phyloP scores from a whole-genome alignment of 805 yeast species.

The Hanseniaspora occidentalis region DNA sequence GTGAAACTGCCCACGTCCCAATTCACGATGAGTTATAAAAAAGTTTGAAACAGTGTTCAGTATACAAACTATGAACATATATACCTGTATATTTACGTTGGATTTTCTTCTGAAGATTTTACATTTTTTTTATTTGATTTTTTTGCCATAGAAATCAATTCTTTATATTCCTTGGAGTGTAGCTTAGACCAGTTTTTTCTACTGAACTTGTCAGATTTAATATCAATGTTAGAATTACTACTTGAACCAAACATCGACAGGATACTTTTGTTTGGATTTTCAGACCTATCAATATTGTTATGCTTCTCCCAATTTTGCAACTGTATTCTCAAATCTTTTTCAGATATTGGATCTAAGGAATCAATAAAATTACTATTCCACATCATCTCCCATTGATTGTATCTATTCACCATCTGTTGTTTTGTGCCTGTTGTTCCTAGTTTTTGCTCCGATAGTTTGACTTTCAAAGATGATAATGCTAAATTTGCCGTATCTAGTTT shows the following conservation, averaged over 20 bases:
- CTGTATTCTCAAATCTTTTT: conserved; percentile 39
- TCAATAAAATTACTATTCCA: conserved; percentile 72
- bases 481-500: conserved; percentile 54
- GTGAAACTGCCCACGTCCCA: background rate
- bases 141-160: conserved; percentile 28
- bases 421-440: conserved; percentile 55
- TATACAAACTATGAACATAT: background rate
- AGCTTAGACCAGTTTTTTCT: conserved; percentile 31
- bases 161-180: conserved; percentile 29
- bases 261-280: conserved; percentile 8
- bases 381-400: conserved; percentile 61
- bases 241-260: conserved; percentile 1
- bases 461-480: conserved; percentile 46
- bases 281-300: conserved; percentile 13
- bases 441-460: conserved; percentile 39
- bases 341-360: conserved; percentile 49
- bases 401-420: conserved; percentile 51
- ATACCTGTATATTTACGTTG: background rate
- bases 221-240: conserved; percentile 14
- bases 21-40: background rate
- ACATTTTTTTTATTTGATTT: conserved; percentile 12
- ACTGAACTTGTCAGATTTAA: conserved; percentile 36
- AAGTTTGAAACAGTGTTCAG: background rate
- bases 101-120: background rate
- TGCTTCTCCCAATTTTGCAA: conserved; percentile 56